These are phyloP conservation scores for Hylodesmum podocarpum DNA, from an alignment of 306 rosid genomes.

Conservation along the genomic window DNA sequence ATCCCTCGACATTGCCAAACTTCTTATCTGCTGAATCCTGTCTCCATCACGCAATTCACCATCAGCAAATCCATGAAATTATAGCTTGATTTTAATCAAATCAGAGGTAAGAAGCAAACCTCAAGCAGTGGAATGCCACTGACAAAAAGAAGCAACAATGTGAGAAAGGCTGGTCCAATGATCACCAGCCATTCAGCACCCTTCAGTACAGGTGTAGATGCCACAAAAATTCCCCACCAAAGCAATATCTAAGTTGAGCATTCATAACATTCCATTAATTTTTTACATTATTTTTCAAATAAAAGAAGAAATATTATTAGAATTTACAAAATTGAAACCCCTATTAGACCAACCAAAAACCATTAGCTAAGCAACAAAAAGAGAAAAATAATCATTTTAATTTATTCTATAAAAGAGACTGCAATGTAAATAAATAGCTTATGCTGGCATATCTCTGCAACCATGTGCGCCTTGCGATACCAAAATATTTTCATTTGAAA, in stretches of 20 bases:
- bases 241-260: conserved; percentile 66
- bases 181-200: conserved; percentile 94
- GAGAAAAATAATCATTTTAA: neutral
- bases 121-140: conserved; percentile 95
- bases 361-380: conserved; percentile 18
- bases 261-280: conserved; percentile 18
- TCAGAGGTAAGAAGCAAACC: conserved; percentile 59
- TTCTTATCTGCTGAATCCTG: conserved; percentile 95
- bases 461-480: conserved; percentile 16
- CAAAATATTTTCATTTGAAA: conserved; percentile 1
- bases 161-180: conserved; percentile 78
- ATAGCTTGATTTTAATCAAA: conserved; percentile 3
- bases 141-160: conserved; percentile 88
- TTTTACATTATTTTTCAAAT: conserved; percentile 1
- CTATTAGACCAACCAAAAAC: neutral
- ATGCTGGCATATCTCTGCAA: conserved; percentile 10
- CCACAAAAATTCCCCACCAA: conserved; percentile 98
- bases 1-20: conserved; percentile 69
- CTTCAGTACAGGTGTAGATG: conserved; percentile 67
- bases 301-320: neutral
- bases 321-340: conserved; percentile 10
- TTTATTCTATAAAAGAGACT: neutral
- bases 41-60: conserved; percentile 31
- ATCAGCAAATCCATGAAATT: conserved; percentile 20
- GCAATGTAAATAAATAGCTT: conserved; percentile 1